A percentile compares a stretch with the other conserved stretches of the same genome.
These are phyloP conservation scores for Pterocarpus macrocarpus DNA, from an alignment of 306 rosid genomes.

Conservation along the genomic window DNA sequence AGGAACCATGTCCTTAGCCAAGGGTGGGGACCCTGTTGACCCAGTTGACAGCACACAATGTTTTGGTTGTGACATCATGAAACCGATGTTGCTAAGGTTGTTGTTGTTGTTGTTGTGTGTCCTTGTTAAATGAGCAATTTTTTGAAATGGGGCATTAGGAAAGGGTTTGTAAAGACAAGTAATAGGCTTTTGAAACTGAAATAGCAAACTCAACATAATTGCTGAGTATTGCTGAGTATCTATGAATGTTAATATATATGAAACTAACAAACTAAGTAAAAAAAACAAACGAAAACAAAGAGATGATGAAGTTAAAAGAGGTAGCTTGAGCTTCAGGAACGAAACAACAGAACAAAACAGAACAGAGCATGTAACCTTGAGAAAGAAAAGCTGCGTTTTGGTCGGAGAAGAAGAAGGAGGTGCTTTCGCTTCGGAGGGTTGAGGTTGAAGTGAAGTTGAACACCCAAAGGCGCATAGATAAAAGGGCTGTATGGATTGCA, in stretches of 20 bases:
- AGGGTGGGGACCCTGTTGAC: conserved; percentile 42
- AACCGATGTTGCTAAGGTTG: conserved; percentile 41
- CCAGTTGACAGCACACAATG: conserved; percentile 40
- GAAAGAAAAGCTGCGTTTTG: not conserved
- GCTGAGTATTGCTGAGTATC: not conserved
- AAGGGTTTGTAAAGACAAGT: conserved; percentile 44
- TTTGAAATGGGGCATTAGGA: conserved; percentile 26
- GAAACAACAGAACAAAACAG: not conserved
- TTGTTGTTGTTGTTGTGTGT: not conserved
- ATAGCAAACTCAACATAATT: conserved; percentile 52
- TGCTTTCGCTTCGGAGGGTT: not conserved
- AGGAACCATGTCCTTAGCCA: conserved; percentile 43
- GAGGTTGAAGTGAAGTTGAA: not conserved
- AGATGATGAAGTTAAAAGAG: not conserved
- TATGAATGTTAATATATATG: not conserved
- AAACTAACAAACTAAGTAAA: not conserved
- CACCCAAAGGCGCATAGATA: not conserved
- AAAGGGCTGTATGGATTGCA: too few relatives aligned
- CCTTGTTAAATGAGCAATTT: not conserved
- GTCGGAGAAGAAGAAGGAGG: not conserved
- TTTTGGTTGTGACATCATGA: conserved; percentile 48
- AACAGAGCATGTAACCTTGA: conserved; percentile 20
- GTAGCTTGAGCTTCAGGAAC: not conserved
- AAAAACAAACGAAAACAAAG: not conserved
- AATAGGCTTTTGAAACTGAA: conserved; percentile 45